These are phyloP conservation scores for Colletotrichum tropicale DNA, from an alignment of 2,329 filamentous ascomycete species.

Conservation along the genomic window DNA sequence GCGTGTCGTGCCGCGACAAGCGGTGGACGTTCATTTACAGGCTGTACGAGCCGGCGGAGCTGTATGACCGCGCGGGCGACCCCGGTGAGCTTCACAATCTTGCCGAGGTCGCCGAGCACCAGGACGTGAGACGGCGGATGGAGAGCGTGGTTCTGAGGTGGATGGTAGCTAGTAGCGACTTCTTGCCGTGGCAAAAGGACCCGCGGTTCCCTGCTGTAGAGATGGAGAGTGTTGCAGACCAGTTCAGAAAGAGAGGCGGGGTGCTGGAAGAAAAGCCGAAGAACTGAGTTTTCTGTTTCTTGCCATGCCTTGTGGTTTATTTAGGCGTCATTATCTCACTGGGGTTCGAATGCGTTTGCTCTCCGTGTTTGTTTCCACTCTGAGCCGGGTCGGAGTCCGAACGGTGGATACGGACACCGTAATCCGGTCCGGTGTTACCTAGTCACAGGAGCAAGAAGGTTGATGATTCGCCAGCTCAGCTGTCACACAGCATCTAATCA, in stretches of 20 bases:
- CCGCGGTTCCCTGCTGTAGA: conserved; percentile 37
- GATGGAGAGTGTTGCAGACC: conserved; percentile 32
- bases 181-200: conserved; percentile 39
- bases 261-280: background rate
- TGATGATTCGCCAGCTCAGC: background rate
- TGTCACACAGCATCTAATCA: background rate
- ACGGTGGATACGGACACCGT: background rate
- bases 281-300: background rate
- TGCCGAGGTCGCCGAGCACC: conserved; percentile 30
- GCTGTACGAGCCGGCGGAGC: conserved; percentile 47
- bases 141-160: conserved; percentile 40
- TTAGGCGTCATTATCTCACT: background rate
- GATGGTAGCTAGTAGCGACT: conserved; percentile 38
- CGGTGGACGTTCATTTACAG: conserved; percentile 48
- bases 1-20: conserved; percentile 38
- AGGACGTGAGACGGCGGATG: conserved; percentile 24
- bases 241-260: conserved; percentile 15
- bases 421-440: background rate
- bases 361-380: background rate
- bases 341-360: background rate
- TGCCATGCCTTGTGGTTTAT: background rate
- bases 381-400: background rate
- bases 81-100: conserved; percentile 43
- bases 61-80: conserved; percentile 43
- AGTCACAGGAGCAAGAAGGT: background rate